A percentile compares a stretch with the other conserved stretches of the same genome.
These are phyloP conservation scores for Alternaria arborescens DNA, from an alignment of 2,329 filamentous ascomycete genomes.

Conservation along the genomic window DNA sequence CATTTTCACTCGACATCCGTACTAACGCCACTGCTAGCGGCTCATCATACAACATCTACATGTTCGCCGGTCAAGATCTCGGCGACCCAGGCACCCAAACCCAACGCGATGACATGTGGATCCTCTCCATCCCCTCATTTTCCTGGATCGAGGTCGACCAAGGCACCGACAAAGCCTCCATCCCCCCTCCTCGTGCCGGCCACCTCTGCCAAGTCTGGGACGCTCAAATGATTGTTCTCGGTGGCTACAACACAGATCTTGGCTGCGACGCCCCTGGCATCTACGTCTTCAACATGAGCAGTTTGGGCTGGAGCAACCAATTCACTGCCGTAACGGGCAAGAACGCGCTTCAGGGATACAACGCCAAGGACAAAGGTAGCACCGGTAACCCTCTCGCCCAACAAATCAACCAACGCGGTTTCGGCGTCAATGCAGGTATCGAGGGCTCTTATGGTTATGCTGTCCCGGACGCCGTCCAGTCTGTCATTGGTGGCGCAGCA, in stretches of 20 bases:
- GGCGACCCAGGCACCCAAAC: constrained; percentile 66
- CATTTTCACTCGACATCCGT: not conserved
- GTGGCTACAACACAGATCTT: constrained; percentile 70
- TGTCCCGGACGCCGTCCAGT: constrained; percentile 71
- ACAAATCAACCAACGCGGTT: constrained; percentile 61
- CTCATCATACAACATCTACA: constrained; percentile 78
- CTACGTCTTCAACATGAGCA: constrained; percentile 80
- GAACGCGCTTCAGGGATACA: constrained; percentile 54
- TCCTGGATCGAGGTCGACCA: constrained; percentile 76
- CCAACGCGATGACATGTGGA: constrained; percentile 79
- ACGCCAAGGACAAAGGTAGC: constrained; percentile 39
- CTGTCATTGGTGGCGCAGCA: constrained; percentile 72
- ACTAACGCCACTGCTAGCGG: constrained; percentile 55
- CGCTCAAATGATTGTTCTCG: constrained; percentile 80
- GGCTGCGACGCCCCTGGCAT: constrained; percentile 74
- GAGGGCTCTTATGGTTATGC: constrained; percentile 70
- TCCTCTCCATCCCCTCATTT: constrained; percentile 80
- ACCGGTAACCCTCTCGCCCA: constrained; percentile 58
- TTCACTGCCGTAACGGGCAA: constrained; percentile 72
- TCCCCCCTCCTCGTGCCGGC: constrained; percentile 70
- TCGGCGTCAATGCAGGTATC: constrained; percentile 65
- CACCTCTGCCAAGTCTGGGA: constrained; percentile 82
- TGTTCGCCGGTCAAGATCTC: constrained; percentile 80
- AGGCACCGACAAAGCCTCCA: constrained; percentile 38
- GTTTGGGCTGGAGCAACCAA: constrained; percentile 71